Conservation (phyloP, 768 basidiomycete species). For the Lentinula sp. region DNA sequence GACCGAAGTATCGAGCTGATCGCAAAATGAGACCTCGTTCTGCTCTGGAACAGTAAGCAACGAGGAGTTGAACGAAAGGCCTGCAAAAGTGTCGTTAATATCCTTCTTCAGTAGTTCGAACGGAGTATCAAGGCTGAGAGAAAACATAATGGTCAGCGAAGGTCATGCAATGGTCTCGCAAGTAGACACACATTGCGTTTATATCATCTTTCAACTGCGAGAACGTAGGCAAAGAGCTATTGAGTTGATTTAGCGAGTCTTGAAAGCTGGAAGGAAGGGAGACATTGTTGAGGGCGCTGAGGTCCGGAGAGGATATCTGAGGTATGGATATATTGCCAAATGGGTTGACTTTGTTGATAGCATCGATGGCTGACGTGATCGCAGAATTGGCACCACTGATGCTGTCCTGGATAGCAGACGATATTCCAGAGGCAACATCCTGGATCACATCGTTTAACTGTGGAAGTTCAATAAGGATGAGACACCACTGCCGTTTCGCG, state of each 20-base stretch:
- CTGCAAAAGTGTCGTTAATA: slow-evolving; percentile 80
- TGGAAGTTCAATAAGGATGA: not conserved
- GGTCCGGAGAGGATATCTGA: slow-evolving; percentile 67
- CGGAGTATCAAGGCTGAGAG: slow-evolving; percentile 66
- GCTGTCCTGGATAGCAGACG: slow-evolving; percentile 69
- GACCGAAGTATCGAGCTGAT: slow-evolving; percentile 71
- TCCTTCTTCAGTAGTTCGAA: slow-evolving; percentile 86
- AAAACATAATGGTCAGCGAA: slow-evolving; percentile 1
- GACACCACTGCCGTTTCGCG: not conserved
- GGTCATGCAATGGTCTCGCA: not conserved
- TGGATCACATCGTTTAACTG: slow-evolving; percentile 72
- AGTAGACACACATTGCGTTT: slow-evolving; percentile 53
- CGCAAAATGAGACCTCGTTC: slow-evolving; percentile 70
- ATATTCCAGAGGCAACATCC: slow-evolving; percentile 49
- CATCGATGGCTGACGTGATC: slow-evolving; percentile 57
- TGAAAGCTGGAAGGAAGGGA: slow-evolving; percentile 75
- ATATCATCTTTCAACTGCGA: slow-evolving; percentile 66
- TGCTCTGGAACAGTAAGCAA: slow-evolving; percentile 72
- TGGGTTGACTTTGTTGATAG: slow-evolving; percentile 73
- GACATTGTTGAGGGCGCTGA: slow-evolving; percentile 71
- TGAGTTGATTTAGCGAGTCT: slow-evolving; percentile 67
- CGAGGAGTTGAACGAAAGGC: slow-evolving; percentile 66
- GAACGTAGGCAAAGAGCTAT: slow-evolving; percentile 74
- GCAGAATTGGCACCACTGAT: slow-evolving; percentile 62
- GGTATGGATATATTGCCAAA: slow-evolving; percentile 66